Evolutionary conservation across 78 protist genomes (phyloP).

Genomic region (Diacronema lutheri): DNA sequence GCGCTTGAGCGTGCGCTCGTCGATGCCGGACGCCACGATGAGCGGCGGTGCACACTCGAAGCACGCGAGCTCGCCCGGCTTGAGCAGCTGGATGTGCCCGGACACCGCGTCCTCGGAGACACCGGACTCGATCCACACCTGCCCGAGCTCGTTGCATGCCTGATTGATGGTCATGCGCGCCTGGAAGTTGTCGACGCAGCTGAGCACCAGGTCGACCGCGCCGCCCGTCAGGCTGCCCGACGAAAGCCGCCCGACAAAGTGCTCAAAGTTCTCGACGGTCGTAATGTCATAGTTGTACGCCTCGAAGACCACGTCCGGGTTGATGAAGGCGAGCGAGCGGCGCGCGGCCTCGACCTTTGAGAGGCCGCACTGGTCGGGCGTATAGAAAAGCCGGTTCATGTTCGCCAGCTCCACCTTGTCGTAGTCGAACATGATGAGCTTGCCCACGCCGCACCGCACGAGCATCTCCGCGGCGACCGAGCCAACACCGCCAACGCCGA

Average conservation of each 20-base stretch:
- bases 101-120: slow-evolving; percentile 96
- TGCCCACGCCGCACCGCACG: slow-evolving; percentile 97
- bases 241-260: slow-evolving; percentile 56
- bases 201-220: slow-evolving; percentile 79
- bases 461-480: slow-evolving; percentile 94
- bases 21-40: slow-evolving; percentile 84
- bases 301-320: slow-evolving; percentile 89
- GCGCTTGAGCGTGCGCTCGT: slow-evolving; percentile 74
- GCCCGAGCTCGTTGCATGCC: slow-evolving; percentile 69
- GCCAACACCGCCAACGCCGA: slow-evolving; percentile 96
- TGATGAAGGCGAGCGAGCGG: slow-evolving; percentile 79
- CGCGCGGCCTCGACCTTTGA: slow-evolving; percentile 59
- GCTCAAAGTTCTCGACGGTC: slow-evolving; percentile 75
- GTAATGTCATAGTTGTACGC: slow-evolving; percentile 81
- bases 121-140: slow-evolving; percentile 95
- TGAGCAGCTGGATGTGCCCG: slow-evolving; percentile 90
- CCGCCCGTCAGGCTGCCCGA: slow-evolving; percentile 53
- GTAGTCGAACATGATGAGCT: slow-evolving; percentile 90
- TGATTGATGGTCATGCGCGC: slow-evolving; percentile 82
- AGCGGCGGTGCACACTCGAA: slow-evolving; percentile 85
- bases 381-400: slow-evolving; percentile 93
- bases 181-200: slow-evolving; percentile 94
- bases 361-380: slow-evolving; percentile 90
- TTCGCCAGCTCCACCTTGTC: slow-evolving; percentile 96
- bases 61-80: slow-evolving; percentile 53